These are phyloP conservation scores for Linderniella brevidens DNA, from an alignment of 257 asterid genomes.

Conservation along the genomic window DNA sequence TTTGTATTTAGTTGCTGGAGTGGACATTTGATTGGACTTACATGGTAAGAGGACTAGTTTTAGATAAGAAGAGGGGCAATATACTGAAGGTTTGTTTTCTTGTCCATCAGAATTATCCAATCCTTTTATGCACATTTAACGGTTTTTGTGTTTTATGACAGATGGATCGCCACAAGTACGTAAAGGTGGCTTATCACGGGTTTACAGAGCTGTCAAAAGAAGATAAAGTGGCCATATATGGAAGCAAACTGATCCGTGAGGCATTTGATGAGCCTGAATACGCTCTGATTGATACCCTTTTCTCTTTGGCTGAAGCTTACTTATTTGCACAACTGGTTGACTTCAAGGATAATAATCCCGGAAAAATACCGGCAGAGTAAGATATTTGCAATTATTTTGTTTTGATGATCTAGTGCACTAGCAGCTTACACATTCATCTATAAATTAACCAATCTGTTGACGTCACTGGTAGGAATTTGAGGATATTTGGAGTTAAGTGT, in stretches of 20 bases:
- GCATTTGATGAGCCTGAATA: slow-evolving; percentile 91
- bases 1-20: slow-evolving; percentile 44
- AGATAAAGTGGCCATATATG: slow-evolving; percentile 80
- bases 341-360: slow-evolving; percentile 82
- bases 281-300: slow-evolving; percentile 88
- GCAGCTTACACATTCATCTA: background rate
- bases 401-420: background rate
- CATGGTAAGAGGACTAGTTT: slow-evolving; percentile 98
- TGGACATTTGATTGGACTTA: slow-evolving; percentile 88
- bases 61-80: slow-evolving; percentile 89
- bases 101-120: background rate
- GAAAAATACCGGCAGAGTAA: slow-evolving; percentile 76
- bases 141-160: too few relatives aligned
- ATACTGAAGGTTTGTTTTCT: slow-evolving; percentile 64
- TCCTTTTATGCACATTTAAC: background rate
- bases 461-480: too few relatives aligned
- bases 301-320: slow-evolving; percentile 92
- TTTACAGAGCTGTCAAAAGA: slow-evolving; percentile 77
- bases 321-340: slow-evolving; percentile 94
- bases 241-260: slow-evolving; percentile 63
- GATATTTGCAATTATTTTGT: slow-evolving; percentile 17
- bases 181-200: slow-evolving; percentile 96
- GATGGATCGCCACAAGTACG: slow-evolving; percentile 98
- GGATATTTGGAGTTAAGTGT: too few relatives aligned
- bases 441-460: background rate